These are phyloP conservation scores for Erigeron canadensis DNA, from an alignment of 129 eudicot species.

Conservation along the genomic window DNA sequence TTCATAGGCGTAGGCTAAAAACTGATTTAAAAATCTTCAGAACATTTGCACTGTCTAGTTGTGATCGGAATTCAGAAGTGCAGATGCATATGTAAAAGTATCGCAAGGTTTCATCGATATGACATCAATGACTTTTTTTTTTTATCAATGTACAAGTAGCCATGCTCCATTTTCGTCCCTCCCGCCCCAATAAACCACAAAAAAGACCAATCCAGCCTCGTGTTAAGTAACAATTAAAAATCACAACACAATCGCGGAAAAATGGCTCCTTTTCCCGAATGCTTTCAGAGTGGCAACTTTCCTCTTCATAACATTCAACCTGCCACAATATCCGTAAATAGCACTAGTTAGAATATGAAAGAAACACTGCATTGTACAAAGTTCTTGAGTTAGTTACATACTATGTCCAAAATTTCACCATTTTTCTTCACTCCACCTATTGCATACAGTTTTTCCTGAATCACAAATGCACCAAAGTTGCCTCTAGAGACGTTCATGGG, in stretches of 20 bases:
- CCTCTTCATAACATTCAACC: conserved; percentile 72
- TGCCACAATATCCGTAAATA: conserved; percentile 28
- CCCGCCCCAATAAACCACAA: neutral
- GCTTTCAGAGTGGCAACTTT: conserved; percentile 39
- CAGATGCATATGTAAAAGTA: too few relatives aligned
- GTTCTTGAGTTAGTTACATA: conserved; percentile 23
- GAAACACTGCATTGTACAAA: neutral
- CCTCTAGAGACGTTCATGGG: conserved; percentile 59
- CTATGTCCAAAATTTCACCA: conserved; percentile 38
- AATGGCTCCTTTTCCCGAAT: conserved; percentile 57
- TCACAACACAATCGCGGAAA: conserved; percentile 56
- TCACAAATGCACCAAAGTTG: conserved; percentile 43
- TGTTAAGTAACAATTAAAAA: conserved; percentile 5
- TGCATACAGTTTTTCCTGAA: conserved; percentile 38
- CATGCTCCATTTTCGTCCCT: too few relatives aligned
- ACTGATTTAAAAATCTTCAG: too few relatives aligned
- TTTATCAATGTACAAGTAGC: too few relatives aligned
- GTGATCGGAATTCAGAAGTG: too few relatives aligned
- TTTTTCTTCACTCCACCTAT: conserved; percentile 50
- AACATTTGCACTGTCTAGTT: too few relatives aligned
- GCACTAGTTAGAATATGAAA: neutral
- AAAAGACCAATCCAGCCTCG: conserved; percentile 5
- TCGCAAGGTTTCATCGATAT: too few relatives aligned
- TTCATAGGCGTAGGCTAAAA: too few relatives aligned
- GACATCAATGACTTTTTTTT: too few relatives aligned